Conservation (phyloP, 208 protist species). For the Jaenimonas drosophilae region DNA sequence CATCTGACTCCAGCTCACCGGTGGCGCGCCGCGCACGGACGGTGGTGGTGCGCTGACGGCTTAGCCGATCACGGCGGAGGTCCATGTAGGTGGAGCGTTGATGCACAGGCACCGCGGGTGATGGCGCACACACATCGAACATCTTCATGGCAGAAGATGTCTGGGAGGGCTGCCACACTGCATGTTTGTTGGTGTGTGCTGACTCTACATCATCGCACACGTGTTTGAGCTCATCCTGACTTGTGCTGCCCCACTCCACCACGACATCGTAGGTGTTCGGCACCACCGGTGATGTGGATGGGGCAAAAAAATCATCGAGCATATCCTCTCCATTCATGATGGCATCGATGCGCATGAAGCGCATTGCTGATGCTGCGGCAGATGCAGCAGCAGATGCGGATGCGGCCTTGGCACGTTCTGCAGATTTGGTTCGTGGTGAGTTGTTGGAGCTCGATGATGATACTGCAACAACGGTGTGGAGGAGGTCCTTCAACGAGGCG, state of each 20-base stretch:
- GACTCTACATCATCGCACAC: not conserved
- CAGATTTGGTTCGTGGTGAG: too few species aligned
- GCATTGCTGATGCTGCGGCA: too few species aligned
- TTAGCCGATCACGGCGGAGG: not conserved
- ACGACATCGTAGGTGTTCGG: conserved; percentile 5
- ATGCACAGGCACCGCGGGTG: not conserved
- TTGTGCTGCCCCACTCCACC: conserved; percentile 3
- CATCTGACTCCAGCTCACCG: conserved; percentile 1
- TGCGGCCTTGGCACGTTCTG: too few species aligned
- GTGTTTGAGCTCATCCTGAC: not conserved
- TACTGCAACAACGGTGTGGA: not conserved
- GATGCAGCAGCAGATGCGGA: too few species aligned
- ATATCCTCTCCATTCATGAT: conserved; percentile 17
- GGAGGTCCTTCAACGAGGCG: not conserved
- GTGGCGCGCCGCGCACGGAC: too few species aligned
- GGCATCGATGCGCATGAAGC: conserved; percentile 12
- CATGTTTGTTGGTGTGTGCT: too few species aligned
- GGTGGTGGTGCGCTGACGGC: too few species aligned
- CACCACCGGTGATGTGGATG: not conserved
- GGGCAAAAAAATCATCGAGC: conserved; percentile 21
- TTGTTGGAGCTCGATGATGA: too few species aligned
- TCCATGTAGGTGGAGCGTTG: conserved; percentile 10
- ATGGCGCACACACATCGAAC: too few species aligned
- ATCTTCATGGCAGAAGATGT: too few species aligned
- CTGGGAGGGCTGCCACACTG: too few species aligned